phyloP scores from a whole-genome alignment of 1,139 yeast genomes.

The Candida sojae region DNA sequence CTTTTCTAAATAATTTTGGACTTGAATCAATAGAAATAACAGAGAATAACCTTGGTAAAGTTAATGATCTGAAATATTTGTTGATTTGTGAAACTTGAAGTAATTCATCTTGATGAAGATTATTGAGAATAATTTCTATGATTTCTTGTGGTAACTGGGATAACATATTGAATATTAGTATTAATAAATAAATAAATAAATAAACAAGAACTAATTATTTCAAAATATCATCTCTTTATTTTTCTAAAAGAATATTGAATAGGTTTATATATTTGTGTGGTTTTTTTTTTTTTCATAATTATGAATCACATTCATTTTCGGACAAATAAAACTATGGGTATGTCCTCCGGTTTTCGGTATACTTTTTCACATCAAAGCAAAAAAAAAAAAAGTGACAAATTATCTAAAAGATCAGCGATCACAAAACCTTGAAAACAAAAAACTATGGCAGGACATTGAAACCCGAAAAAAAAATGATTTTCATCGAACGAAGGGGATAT shows the following conservation, averaged over 20 bases:
- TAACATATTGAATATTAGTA: constrained; percentile 13
- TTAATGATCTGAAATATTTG: constrained; percentile 15
- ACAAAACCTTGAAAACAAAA: neutral
- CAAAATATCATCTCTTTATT: neutral
- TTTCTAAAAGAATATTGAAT: too few species aligned
- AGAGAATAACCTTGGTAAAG: constrained; percentile 21
- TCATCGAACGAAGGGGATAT: too few species aligned
- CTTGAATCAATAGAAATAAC: constrained; percentile 24
- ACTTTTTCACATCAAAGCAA: neutral
- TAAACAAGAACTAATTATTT: neutral
- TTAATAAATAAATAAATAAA: neutral
- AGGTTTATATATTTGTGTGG: neutral
- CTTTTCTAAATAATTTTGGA: constrained; percentile 13
- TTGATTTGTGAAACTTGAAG: constrained; percentile 20
- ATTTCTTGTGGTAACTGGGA: constrained; percentile 25
- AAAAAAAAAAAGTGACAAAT: neutral
- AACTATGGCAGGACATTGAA: neutral
- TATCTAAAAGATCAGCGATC: constrained; percentile 1
- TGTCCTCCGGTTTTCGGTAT: constrained; percentile 6
- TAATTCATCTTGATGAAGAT: constrained; percentile 20
- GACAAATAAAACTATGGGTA: neutral
- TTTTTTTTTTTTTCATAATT: neutral
- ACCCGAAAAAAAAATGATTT: neutral
- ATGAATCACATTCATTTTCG: neutral
- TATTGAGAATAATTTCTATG: constrained; percentile 16